Conservation (phyloP, 164 flowering plant genomes). For the Echeveria elegans region DNA sequence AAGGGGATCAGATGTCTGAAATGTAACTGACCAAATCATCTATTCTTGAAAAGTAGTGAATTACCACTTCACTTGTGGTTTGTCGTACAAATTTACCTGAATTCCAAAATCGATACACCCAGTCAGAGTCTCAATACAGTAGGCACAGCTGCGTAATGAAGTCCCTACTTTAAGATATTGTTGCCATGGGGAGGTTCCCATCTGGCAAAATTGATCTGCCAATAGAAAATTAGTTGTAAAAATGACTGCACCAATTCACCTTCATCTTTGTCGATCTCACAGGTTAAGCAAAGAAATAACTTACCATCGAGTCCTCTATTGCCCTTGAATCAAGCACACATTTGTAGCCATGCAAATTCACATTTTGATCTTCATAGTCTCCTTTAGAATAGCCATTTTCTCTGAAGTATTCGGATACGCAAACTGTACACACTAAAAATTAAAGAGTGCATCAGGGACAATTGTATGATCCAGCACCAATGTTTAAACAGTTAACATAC, state of each 20-base stretch:
- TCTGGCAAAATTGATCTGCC: slow-evolving; percentile 69
- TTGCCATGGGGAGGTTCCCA: slow-evolving; percentile 91
- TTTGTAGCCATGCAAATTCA: slow-evolving; percentile 39
- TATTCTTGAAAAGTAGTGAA: too few species aligned
- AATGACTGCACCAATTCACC: too few species aligned
- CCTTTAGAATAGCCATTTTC: not conserved
- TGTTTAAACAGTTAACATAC: slow-evolving; percentile 11
- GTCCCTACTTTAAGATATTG: slow-evolving; percentile 64
- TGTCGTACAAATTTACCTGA: too few species aligned
- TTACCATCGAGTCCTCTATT: slow-evolving; percentile 57
- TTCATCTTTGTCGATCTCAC: not conserved
- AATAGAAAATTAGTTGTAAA: too few species aligned
- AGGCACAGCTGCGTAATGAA: slow-evolving; percentile 50
- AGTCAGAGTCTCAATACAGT: slow-evolving; percentile 53
- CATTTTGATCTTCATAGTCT: slow-evolving; percentile 4
- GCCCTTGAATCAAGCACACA: slow-evolving; percentile 61
- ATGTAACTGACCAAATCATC: not conserved
- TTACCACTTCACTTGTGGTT: too few species aligned
- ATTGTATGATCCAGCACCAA: not conserved
- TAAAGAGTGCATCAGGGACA: not conserved
- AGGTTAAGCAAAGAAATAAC: not conserved
- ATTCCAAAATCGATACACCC: slow-evolving; percentile 38
- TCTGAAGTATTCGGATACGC: not conserved
- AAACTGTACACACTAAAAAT: not conserved
- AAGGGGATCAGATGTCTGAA: slow-evolving; percentile 6